Evolutionary conservation across 352 stramenopile species (phyloP).

Genomic region (Phytophthora pisi): DNA sequence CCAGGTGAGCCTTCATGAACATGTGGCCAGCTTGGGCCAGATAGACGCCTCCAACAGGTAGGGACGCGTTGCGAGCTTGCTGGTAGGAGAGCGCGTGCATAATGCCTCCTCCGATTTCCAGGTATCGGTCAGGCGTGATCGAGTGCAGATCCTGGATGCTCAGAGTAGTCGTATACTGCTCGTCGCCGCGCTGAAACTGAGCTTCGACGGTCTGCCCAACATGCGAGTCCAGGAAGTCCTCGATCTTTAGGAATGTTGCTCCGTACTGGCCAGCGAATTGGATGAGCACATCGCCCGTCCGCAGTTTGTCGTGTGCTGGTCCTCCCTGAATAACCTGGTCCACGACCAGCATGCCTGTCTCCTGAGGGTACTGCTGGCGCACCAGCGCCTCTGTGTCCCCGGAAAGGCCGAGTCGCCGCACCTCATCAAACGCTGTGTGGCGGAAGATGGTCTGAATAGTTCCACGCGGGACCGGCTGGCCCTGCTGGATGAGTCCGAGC

Average conservation of each 20-base stretch:
- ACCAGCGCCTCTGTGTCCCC: slow-evolving; percentile 73
- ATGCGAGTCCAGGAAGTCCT: slow-evolving; percentile 76
- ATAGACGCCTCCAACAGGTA: slow-evolving; percentile 81
- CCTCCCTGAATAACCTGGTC: slow-evolving; percentile 87
- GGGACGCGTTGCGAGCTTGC: slow-evolving; percentile 83
- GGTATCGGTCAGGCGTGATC: slow-evolving; percentile 83
- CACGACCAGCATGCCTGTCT: slow-evolving; percentile 91
- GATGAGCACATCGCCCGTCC: slow-evolving; percentile 89
- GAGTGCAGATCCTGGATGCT: slow-evolving; percentile 76
- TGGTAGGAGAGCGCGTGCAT: slow-evolving; percentile 91
- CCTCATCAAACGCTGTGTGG: slow-evolving; percentile 92
- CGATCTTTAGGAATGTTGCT: slow-evolving; percentile 86
- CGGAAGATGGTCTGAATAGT: slow-evolving; percentile 90
- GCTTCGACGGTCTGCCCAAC: slow-evolving; percentile 71
- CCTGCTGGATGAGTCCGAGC: slow-evolving; percentile 67
- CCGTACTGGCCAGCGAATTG: slow-evolving; percentile 73
- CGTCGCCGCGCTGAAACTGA: slow-evolving; percentile 77
- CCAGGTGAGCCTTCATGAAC: slow-evolving; percentile 89
- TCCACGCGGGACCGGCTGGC: slow-evolving; percentile 63
- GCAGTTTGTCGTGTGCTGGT: slow-evolving; percentile 72
- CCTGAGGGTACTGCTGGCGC: slow-evolving; percentile 69
- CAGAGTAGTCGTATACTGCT: slow-evolving; percentile 52
- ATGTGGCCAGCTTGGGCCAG: slow-evolving; percentile 90
- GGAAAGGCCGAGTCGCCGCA: slow-evolving; percentile 76
- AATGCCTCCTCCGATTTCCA: slow-evolving; percentile 87